Evolutionary conservation across 1,284 basidiomycete species (phyloP), one percentile per base, ranked within the genome.

Genomic region (Coniferiporia weirii): DNA sequence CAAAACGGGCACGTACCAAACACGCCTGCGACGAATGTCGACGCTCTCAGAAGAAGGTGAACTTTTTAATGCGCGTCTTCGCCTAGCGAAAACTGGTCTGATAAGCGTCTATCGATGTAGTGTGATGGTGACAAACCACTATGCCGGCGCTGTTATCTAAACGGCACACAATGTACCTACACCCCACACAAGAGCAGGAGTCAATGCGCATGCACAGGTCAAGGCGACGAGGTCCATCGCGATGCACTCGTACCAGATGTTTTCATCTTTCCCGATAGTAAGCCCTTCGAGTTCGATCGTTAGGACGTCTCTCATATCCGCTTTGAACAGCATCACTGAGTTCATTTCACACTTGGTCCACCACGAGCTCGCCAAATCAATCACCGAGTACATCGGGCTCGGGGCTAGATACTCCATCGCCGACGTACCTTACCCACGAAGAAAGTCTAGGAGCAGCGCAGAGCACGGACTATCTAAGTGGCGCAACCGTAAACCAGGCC

Each of bases 11-110:
- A 8, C 52, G 61, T 17, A 62, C 61, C 12, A 62, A 62, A 49
- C 61, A 62, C 53, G 61, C 61, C 32, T 62, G 61, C 49, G 61
- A 62, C 45, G 61, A 62, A 54, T 62, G 61, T 46, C 47, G 61
- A 13, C 52, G 61, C 17, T 62, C 61, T 13, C 61, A 62, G 57
- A 62, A 62, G 53, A 62, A 59, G 61, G 61, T 60, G 38, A 9
- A 54, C 49, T 8, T 7, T 27, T 1, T 34, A 2, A 9, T 46
- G 1, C 13, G 9, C 32, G 27, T 27, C 17, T 35, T 13, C 10
- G 36, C 3, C 17, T 20, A 20, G 10, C 22, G 8, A n/a, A 17
- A n/a, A 43, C 20, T 34, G 5, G 8, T 35, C 38, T 59, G 45
- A 52, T 19, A 22, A 19, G 13, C 27, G 32, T 47, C 43, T 44